Percentiles rank a stretch among this genome's conserved stretches.
phyloP scores from a whole-genome alignment of 176 grass and related monocot genomes.

The Bothriochloa decipiens region DNA sequence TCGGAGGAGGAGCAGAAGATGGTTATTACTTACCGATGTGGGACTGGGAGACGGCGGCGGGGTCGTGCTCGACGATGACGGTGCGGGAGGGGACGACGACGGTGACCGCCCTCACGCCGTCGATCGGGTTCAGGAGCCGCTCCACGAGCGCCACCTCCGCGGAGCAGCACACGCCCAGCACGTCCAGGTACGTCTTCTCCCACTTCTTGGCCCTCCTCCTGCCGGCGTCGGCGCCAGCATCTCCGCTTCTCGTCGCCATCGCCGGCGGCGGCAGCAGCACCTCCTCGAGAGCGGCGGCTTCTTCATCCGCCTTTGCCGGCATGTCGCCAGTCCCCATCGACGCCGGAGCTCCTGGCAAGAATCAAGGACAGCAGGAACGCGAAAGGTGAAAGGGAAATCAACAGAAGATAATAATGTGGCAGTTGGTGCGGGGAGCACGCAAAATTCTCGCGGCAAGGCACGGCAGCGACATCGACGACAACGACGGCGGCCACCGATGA shows the following conservation, averaged over 20 bases:
- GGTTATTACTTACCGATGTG: constrained; percentile 45
- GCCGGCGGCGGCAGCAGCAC: background rate
- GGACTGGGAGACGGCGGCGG: constrained; percentile 40
- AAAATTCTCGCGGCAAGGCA: background rate
- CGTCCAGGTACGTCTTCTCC: constrained; percentile 79
- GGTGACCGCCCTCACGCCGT: constrained; percentile 54
- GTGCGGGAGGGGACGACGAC: constrained; percentile 68
- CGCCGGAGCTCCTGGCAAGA: too few relatives aligned
- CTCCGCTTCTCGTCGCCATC: background rate
- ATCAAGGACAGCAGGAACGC: background rate
- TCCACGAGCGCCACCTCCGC: constrained; percentile 68
- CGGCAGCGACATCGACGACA: too few relatives aligned
- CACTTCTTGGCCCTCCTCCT: constrained; percentile 11
- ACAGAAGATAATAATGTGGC: too few relatives aligned
- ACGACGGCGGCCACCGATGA: background rate
- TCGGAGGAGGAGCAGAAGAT: too few relatives aligned
- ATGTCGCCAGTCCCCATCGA: background rate
- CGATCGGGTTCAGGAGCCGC: constrained; percentile 51
- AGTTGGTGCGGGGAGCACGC: background rate
- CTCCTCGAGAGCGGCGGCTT: too few relatives aligned
- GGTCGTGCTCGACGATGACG: constrained; percentile 73
- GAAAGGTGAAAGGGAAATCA: too few relatives aligned
- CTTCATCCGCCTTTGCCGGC: background rate
- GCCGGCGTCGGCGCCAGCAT: background rate
- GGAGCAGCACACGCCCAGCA: constrained; percentile 78